Percentiles rank a stretch among this genome's conserved stretches.
phyloP scores from a whole-genome alignment of 176 grass and related monocot species.

The Coix lacrymajobi region DNA sequence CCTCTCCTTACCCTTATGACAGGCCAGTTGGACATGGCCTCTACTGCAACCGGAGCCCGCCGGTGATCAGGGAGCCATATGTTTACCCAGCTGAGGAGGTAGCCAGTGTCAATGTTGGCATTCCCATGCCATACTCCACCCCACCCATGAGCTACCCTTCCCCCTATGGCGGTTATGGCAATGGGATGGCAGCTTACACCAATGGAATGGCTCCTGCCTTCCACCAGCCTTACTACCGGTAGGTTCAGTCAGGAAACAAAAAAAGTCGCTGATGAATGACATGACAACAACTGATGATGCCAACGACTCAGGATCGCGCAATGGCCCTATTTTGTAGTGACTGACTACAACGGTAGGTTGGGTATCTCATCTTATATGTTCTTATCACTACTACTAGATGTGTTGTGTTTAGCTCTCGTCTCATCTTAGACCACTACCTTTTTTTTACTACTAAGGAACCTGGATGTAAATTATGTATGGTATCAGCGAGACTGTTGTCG shows the following conservation, averaged over 20 bases:
- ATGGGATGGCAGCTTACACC: slow-evolving; percentile 50
- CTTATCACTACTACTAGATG: slow-evolving; percentile 54
- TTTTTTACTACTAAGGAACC: slow-evolving; percentile 45
- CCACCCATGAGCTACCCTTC: slow-evolving; percentile 67
- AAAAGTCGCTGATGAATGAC: slow-evolving; percentile 47
- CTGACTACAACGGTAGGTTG: slow-evolving; percentile 77
- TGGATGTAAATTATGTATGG: slow-evolving; percentile 86
- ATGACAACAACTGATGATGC: slow-evolving; percentile 62
- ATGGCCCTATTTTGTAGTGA: slow-evolving; percentile 83
- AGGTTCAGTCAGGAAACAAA: slow-evolving; percentile 40
- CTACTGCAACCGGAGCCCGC: slow-evolving; percentile 74
- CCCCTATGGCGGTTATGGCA: slow-evolving; percentile 50
- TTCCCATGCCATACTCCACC: slow-evolving; percentile 57
- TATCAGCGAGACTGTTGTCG: not conserved
- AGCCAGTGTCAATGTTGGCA: slow-evolving; percentile 31
- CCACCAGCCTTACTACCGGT: slow-evolving; percentile 79
- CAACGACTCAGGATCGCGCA: slow-evolving; percentile 21
- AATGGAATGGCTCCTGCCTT: slow-evolving; percentile 54
- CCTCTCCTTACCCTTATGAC: slow-evolving; percentile 60
- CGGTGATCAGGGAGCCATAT: slow-evolving; percentile 60
- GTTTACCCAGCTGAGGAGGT: slow-evolving; percentile 65
- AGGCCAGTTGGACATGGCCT: slow-evolving; percentile 36
- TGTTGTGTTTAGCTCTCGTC: slow-evolving; percentile 33
- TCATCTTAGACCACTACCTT: slow-evolving; percentile 52
- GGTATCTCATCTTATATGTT: slow-evolving; percentile 23